These are phyloP conservation scores for Wallacemonas collosoma DNA, from an alignment of 208 protist species.

Conservation along the genomic window DNA sequence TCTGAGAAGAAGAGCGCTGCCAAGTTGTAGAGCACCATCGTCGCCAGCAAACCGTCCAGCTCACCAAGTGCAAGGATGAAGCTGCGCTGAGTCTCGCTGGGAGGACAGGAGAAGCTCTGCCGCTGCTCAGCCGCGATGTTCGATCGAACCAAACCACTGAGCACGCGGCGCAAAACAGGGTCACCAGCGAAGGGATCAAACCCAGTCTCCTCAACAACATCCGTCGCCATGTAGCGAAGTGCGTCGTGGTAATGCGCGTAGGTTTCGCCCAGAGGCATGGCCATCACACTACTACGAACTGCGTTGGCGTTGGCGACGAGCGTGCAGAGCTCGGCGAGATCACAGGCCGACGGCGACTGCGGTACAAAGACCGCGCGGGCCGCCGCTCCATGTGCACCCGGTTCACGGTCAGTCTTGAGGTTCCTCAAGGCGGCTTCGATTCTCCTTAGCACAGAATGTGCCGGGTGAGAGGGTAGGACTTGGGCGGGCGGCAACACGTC, in stretches of 20 bases:
- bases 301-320: constrained; percentile 58
- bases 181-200: constrained; percentile 7
- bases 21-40: constrained; percentile 78
- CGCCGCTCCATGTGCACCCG: too few relatives aligned
- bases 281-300: constrained; percentile 47
- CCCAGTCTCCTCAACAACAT: constrained; percentile 4
- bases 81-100: constrained; percentile 27
- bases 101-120: constrained; percentile 14
- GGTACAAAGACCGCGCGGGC: too few relatives aligned
- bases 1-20: constrained; percentile 48
- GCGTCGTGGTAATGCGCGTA: constrained; percentile 51
- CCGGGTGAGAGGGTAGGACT: too few relatives aligned
- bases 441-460: too few relatives aligned
- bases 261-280: constrained; percentile 40
- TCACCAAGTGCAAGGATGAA: constrained; percentile 55
- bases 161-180: constrained; percentile 25
- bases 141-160: constrained; percentile 44
- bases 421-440: too few relatives aligned
- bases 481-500: too few relatives aligned
- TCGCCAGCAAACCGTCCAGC: constrained; percentile 47
- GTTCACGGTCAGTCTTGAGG: too few relatives aligned
- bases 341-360: background rate
- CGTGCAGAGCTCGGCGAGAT: constrained; percentile 38
- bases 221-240: constrained; percentile 33
- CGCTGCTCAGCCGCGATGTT: constrained; percentile 54